Evolutionary conservation across 2,329 filamentous ascomycete species (phyloP).

Genomic region (Raffaelea albimanens): DNA sequence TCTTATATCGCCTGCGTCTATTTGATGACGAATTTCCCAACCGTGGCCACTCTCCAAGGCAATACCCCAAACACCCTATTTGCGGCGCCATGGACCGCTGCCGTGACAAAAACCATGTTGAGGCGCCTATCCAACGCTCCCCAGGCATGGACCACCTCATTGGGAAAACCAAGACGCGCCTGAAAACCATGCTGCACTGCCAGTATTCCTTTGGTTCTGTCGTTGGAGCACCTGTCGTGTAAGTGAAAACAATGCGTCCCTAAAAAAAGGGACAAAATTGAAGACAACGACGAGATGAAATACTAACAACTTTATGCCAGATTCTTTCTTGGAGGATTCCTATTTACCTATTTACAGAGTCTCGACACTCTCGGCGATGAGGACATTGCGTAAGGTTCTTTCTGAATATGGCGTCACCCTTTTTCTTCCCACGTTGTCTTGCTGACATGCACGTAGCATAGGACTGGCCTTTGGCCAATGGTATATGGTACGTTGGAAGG

Average conservation of each 20-base stretch:
- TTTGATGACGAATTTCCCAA: slow-evolving; percentile 11
- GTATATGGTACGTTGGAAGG: slow-evolving; percentile 13
- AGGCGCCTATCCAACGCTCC: slow-evolving; percentile 7
- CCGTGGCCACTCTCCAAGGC: slow-evolving; percentile 12
- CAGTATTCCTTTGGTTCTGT: slow-evolving; percentile 18
- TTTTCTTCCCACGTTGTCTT: not conserved
- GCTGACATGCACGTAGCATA: slow-evolving; percentile 1
- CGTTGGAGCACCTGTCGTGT: slow-evolving; percentile 17
- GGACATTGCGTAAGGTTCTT: slow-evolving; percentile 7
- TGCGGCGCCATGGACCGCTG: not conserved
- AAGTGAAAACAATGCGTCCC: too few species aligned
- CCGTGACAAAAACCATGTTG: slow-evolving; percentile 1
- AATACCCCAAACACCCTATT: slow-evolving; percentile 9
- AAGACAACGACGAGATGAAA: not conserved
- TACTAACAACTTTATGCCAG: not conserved
- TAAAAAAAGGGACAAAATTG: too few species aligned
- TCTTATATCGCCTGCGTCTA: slow-evolving; percentile 14
- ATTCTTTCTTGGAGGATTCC: slow-evolving; percentile 19
- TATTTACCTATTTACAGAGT: slow-evolving; percentile 15
- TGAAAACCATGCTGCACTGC: slow-evolving; percentile 17
- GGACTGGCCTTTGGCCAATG: slow-evolving; percentile 14
- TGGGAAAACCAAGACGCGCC: slow-evolving; percentile 12
- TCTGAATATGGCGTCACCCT: not conserved
- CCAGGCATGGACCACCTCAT: slow-evolving; percentile 6
- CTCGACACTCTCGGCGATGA: slow-evolving; percentile 12